Percentiles rank a stretch among this genome's conserved stretches.
Evolutionary conservation across 208 protist species (phyloP).

Genomic region (Acanthamoeba culbertsoni): DNA sequence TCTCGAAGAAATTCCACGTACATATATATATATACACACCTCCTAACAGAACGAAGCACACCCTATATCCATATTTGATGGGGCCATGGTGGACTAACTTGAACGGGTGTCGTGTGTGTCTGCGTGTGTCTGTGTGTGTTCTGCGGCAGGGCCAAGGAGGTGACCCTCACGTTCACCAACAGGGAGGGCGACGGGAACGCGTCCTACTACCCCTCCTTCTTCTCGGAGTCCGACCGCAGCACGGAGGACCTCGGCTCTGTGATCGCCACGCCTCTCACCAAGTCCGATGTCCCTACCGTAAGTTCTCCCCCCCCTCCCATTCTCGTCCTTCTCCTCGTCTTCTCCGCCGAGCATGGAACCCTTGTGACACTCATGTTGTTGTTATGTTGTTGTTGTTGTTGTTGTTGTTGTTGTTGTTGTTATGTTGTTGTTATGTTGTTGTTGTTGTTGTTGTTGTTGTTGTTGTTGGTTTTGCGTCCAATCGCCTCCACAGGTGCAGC

Average conservation of each 20-base stretch:
- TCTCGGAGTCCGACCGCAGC: not conserved
- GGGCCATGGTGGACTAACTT: too few species aligned
- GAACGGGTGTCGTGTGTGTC: too few species aligned
- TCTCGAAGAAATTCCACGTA: not conserved
- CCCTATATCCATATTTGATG: too few species aligned
- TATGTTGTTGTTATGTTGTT: not conserved
- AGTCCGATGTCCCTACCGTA: not conserved
- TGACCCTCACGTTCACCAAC: constrained; percentile 1
- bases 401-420: not conserved
- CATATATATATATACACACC: too few species aligned
- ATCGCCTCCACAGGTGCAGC: not conserved
- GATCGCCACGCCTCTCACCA: not conserved
- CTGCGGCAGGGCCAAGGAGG: not conserved
- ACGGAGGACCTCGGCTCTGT: not conserved
- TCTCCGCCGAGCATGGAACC: not conserved
- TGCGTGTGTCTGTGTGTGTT: too few species aligned
- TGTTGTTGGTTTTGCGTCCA: not conserved
- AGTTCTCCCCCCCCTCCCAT: not conserved
- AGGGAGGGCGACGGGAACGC: not conserved
- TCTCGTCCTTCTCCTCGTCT: not conserved
- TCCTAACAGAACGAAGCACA: too few species aligned
- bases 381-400: not conserved
- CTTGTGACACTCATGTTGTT: not conserved
- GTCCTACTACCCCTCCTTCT: constrained; percentile 14
- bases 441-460: not conserved